Evolutionary conservation across 2,329 filamentous ascomycete species (phyloP).

Genomic region (Colletotrichum echinochloae): DNA sequence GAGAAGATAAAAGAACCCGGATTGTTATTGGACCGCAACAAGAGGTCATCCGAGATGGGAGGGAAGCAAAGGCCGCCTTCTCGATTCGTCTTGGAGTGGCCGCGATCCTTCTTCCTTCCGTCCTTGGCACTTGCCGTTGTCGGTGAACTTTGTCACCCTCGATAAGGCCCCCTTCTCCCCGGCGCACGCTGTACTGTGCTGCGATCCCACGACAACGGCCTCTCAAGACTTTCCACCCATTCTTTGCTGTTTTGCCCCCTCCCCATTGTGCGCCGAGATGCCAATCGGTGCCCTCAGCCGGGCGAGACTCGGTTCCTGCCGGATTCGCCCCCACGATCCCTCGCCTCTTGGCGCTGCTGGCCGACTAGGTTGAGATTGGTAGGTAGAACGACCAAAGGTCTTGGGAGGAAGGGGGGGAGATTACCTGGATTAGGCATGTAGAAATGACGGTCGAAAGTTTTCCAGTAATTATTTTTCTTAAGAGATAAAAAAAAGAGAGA

Average conservation of each 20-base stretch:
- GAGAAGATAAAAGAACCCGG: too few species aligned
- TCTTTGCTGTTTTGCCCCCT: too few species aligned
- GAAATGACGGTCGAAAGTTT: too few species aligned
- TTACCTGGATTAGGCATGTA: not conserved
- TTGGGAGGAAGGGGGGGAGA: not conserved
- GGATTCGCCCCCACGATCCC: not conserved
- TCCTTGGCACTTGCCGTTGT: not conserved
- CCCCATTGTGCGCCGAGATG: not conserved
- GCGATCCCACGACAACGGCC: not conserved
- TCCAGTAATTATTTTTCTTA: too few species aligned
- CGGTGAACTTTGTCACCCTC: not conserved
- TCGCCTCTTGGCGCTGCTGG: not conserved
- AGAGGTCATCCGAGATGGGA: not conserved
- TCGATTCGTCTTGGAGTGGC: not conserved
- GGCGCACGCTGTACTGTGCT: slow-evolving; percentile 3
- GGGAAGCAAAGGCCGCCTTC: not conserved
- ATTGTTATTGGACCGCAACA: not conserved
- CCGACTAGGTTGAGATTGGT: slow-evolving; percentile 1
- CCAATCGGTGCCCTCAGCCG: not conserved
- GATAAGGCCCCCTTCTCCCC: too few species aligned
- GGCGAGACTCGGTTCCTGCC: not conserved
- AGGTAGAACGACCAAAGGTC: not conserved
- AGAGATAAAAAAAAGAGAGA: not conserved
- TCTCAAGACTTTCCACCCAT: too few species aligned
- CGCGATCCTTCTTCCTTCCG: slow-evolving; percentile 1